Evolutionary conservation across 306 rosid genomes (phyloP), one percentile per base, ranked within the genome.

Genomic region (Casuarina cunninghamiana): DNA sequence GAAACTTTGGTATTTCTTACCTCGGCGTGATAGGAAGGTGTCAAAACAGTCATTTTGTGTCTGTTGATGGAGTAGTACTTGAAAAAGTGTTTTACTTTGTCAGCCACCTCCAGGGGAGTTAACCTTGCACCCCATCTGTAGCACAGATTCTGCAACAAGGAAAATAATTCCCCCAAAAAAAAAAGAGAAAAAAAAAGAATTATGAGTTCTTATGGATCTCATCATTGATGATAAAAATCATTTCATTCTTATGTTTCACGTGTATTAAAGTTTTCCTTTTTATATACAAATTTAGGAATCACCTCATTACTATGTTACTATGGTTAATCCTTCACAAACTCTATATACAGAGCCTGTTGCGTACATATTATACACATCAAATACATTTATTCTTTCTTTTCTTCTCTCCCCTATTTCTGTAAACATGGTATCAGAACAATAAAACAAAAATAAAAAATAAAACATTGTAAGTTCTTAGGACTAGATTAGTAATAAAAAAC

Each of bases 21-120:
- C 96, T 95, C 98, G 16, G 97, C 98, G 46, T 95, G 98, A 86
- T 95, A 95, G 55, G 97, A 92, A 15, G 98, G 98, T 46, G 97
- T 92, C 81, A 91, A 53, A 10, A 87, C 91, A 1, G 97, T 92
- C 98, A 95, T 91, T 82, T 95, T 95, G 88, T 92, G 98, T 38
- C 97, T 86, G 74, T 92, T 92, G 48, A 95, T 91, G n/a, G 98
- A 95, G 83, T 95, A 91, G 80, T 89, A 91, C 88, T 91, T 92
- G 96, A 89, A 95, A 83, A 95, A 95, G 79, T 91, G 81, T 81
- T 95, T 95, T 63, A 95, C 97, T 91, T 95, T 95, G 54, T 91
- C 99, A 53, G 96, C 99, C 78, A 93, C 97, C 85, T 95, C 91
- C 4, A 84, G 83, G 51, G 98, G 97, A 55, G 94, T 86, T 86